These are phyloP conservation scores for Geotrichum ghanense DNA, from an alignment of 805 yeast genomes.

Conservation along the genomic window DNA sequence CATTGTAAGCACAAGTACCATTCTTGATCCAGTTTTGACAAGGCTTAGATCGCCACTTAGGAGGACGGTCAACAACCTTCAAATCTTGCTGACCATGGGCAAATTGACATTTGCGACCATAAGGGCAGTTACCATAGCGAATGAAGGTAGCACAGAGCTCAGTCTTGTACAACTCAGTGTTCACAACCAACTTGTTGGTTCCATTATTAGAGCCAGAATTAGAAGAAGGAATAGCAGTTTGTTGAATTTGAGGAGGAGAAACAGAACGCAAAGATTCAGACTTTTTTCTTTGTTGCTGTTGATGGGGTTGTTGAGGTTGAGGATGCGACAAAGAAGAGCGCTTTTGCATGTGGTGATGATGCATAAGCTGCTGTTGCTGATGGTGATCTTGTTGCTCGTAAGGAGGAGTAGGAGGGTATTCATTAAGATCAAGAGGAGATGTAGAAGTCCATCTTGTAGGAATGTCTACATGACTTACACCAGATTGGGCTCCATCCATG, in stretches of 20 bases:
- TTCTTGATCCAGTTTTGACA: slow-evolving; percentile 79
- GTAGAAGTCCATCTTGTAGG: slow-evolving; percentile 2
- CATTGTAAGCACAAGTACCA: slow-evolving; percentile 81
- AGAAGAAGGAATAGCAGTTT: not conserved
- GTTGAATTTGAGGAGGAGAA: not conserved
- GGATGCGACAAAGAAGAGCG: not conserved
- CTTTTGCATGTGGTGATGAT: not conserved
- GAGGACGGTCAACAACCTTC: slow-evolving; percentile 58
- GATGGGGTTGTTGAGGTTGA: slow-evolving; percentile 2
- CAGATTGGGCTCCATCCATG: not conserved
- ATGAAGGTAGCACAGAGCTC: slow-evolving; percentile 76
- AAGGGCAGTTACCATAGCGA: slow-evolving; percentile 63
- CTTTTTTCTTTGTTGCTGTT: slow-evolving; percentile 1
- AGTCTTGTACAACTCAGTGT: slow-evolving; percentile 74
- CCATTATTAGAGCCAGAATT: slow-evolving; percentile 13
- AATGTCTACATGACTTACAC: not conserved
- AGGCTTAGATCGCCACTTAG: slow-evolving; percentile 83
- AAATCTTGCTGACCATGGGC: slow-evolving; percentile 82
- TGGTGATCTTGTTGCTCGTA: slow-evolving; percentile 3
- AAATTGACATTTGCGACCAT: slow-evolving; percentile 86
- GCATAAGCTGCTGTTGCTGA: slow-evolving; percentile 8
- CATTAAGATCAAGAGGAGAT: not conserved
- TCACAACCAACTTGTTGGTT: slow-evolving; percentile 25
- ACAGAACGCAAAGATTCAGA: not conserved
- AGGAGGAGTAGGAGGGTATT: slow-evolving; percentile 1